Conservation (phyloP, 345 rosid species). For the Citropsis articulata region DNA sequence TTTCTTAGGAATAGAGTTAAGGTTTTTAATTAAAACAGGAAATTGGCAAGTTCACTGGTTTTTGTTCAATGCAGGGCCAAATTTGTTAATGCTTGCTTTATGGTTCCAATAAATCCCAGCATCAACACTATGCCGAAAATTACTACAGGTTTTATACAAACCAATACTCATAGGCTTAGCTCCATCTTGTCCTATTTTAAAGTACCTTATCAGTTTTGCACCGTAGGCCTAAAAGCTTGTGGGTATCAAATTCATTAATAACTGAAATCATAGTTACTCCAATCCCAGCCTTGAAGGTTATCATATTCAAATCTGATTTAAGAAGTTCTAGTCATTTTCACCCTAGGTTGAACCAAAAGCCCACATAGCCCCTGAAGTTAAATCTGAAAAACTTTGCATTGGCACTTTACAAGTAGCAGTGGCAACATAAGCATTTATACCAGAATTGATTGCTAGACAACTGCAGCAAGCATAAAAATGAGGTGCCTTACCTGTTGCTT, state of each 20-base stretch:
- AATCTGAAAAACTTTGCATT: not conserved
- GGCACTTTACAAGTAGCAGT: not conserved
- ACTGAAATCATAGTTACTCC: not conserved
- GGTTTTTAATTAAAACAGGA: not conserved
- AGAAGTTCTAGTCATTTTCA: not conserved
- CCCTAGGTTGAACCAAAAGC: not conserved
- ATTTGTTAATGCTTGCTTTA: not conserved
- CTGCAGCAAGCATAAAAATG: not conserved
- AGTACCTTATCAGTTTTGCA: not conserved
- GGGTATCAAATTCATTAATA: not conserved
- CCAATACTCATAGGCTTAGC: not conserved
- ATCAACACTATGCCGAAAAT: not conserved
- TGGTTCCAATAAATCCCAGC: not conserved
- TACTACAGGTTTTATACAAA: not conserved
- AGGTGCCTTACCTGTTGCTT: conserved; percentile 23
- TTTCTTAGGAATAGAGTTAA: not conserved
- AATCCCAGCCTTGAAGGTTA: not conserved
- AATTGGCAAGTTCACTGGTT: not conserved
- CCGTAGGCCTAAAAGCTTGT: not conserved
- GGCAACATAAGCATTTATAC: not conserved
- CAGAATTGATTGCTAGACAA: not conserved
- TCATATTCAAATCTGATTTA: not conserved
- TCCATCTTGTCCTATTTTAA: not conserved
- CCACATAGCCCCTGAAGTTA: not conserved
- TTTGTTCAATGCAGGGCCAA: not conserved